phyloP scores from a whole-genome alignment of 2,329 filamentous ascomycete species.

The Ophiostoma novo-ulmi region DNA sequence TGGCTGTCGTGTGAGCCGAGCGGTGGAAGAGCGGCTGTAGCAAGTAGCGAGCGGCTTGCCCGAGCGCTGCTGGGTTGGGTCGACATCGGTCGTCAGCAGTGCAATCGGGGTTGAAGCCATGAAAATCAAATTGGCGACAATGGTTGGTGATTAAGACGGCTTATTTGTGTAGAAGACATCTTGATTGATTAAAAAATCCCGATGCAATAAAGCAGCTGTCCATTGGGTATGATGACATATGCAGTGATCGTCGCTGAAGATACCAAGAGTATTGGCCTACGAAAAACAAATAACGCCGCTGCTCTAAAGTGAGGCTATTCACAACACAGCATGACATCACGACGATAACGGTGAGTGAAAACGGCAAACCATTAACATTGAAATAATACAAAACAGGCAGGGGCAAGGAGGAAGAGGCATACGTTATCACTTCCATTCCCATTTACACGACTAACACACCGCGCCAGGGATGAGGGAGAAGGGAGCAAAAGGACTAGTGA shows the following conservation, averaged over 20 bases:
- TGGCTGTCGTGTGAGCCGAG: constrained; percentile 11
- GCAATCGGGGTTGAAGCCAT: not conserved
- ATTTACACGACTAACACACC: not conserved
- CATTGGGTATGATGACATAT: not conserved
- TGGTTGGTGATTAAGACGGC: not conserved
- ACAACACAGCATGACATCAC: not conserved
- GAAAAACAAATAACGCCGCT: not conserved
- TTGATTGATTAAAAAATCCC: not conserved
- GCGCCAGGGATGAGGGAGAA: constrained; percentile 7
- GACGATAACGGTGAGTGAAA: not conserved
- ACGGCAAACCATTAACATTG: not conserved
- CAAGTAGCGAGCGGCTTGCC: not conserved
- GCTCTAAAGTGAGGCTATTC: not conserved
- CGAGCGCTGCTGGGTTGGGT: not conserved
- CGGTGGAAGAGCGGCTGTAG: not conserved
- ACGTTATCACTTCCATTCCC: not conserved
- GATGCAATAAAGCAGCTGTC: not conserved
- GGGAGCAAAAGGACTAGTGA: constrained; percentile 5
- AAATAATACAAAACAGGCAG: not conserved
- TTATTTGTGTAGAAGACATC: not conserved
- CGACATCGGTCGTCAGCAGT: not conserved
- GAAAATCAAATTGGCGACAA: not conserved
- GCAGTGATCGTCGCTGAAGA: not conserved
- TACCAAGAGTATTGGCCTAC: not conserved
- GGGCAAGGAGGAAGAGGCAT: not conserved